Evolutionary conservation across 1,284 basidiomycete species (phyloP).

Genomic region (Leccinum fuscescens): DNA sequence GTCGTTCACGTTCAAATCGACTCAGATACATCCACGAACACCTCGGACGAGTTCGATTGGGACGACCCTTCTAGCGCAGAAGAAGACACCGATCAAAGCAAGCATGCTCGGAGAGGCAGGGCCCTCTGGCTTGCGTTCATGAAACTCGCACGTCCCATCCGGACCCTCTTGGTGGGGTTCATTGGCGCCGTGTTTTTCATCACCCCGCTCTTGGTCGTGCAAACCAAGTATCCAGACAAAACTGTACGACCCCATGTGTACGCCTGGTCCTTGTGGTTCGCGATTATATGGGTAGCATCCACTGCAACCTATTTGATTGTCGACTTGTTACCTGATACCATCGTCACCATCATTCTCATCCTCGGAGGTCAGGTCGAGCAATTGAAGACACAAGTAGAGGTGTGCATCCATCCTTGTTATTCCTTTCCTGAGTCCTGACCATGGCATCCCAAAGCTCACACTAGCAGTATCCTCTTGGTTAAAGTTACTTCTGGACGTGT

Average conservation of each 20-base stretch:
- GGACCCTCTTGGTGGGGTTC: constrained; percentile 53
- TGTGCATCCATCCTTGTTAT: constrained; percentile 25
- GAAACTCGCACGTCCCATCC: constrained; percentile 59
- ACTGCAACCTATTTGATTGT: constrained; percentile 63
- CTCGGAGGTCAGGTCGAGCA: constrained; percentile 64
- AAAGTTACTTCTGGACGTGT: constrained; percentile 61
- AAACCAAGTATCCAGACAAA: constrained; percentile 53
- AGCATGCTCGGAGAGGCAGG: constrained; percentile 45
- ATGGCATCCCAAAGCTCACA: constrained; percentile 46
- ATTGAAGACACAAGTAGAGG: constrained; percentile 64
- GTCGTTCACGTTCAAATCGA: constrained; percentile 28
- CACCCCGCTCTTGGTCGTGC: constrained; percentile 65
- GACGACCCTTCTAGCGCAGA: constrained; percentile 41
- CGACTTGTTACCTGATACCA: constrained; percentile 57
- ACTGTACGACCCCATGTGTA: constrained; percentile 54
- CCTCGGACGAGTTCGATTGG: constrained; percentile 75
- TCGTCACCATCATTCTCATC: constrained; percentile 52
- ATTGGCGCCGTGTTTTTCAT: constrained; percentile 65
- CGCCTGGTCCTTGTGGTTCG: constrained; percentile 72
- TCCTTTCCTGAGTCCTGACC: not conserved
- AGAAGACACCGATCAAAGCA: constrained; percentile 20
- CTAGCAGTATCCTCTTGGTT: constrained; percentile 70
- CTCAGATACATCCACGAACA: constrained; percentile 58
- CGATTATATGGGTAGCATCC: constrained; percentile 65
- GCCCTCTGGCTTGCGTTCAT: constrained; percentile 64